A percentile compares a stretch with the other conserved stretches of the same genome.
Evolutionary conservation across 2,329 filamentous ascomycete species (phyloP).

Genomic region (Pestalotiopsis fici): DNA sequence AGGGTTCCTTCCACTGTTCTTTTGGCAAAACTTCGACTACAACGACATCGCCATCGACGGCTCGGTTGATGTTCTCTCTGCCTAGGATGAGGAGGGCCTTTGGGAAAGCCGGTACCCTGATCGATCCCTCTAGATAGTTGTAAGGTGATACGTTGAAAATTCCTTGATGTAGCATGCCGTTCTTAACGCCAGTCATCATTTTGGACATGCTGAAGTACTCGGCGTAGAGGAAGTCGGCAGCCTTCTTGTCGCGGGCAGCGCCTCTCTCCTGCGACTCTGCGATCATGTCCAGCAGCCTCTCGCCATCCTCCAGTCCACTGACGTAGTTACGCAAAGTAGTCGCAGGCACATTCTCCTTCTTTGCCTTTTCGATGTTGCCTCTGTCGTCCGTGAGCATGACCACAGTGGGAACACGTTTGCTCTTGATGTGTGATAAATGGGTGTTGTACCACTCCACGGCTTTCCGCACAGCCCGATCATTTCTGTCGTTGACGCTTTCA

Average conservation of each 20-base stretch:
- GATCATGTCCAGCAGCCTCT: conserved; percentile 90
- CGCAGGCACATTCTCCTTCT: conserved; percentile 71
- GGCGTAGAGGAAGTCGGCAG: conserved; percentile 74
- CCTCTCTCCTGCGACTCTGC: conserved; percentile 73
- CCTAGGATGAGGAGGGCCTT: conserved; percentile 87
- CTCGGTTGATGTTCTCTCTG: conserved; percentile 92
- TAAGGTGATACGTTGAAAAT: conserved; percentile 96
- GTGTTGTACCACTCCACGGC: conserved; percentile 89
- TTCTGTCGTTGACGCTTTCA: conserved; percentile 94
- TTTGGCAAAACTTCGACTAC: conserved; percentile 91
- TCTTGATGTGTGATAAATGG: conserved; percentile 70
- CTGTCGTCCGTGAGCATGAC: conserved; percentile 95
- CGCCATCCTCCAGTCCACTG: conserved; percentile 78
- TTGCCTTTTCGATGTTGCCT: conserved; percentile 82
- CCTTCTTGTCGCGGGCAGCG: conserved; percentile 63
- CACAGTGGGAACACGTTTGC: conserved; percentile 67
- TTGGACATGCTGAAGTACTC: conserved; percentile 89
- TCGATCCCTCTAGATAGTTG: conserved; percentile 94
- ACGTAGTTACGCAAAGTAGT: conserved; percentile 77
- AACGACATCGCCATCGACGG: conserved; percentile 88
- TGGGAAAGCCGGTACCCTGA: conserved; percentile 87
- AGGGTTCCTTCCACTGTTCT: conserved; percentile 96
- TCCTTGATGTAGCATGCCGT: conserved; percentile 87
- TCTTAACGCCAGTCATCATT: conserved; percentile 92
- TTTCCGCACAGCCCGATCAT: conserved; percentile 85